Evolutionary conservation across 2,329 filamentous ascomycete species (phyloP), one percentile per base, ranked within the genome.

Genomic region (Aspergillus brunneoviolaceus): DNA sequence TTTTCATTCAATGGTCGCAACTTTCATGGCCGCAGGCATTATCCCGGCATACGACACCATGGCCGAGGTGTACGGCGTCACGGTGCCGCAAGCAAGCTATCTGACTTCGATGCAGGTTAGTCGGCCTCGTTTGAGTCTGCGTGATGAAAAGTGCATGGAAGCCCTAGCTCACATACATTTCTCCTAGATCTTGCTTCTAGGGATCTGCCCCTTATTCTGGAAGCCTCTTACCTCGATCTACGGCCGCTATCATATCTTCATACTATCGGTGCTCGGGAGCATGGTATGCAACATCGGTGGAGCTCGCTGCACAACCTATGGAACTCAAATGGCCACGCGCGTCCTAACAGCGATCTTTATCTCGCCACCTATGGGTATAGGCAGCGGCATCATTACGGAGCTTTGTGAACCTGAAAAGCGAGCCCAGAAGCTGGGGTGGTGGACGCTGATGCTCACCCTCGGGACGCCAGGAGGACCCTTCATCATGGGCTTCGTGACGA

Each of bases 1-100:
- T 2, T 83, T 84, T 63, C 82, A 85, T 60, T 80, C 81, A 21
- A 80, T 81, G 72, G 84, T 83, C 76, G 76, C 78, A 19, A 81
- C 80, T 2, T 84, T 85, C 64, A 82, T 77, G 12, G 81, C 82
- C 1, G 77, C 81, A 0, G 73, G 78, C 2, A 83, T 85, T 62
- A 81, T 82, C 57, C 79, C 82, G 1, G 82, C 81, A 3, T 86
- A 81, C 66, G 78, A 81, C 27, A 71, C 75, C 16, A 84, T 86
- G 42, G 78, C 82, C 3, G 71, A 75, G 52, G 80, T 84, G 51
- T 76, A 86, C 1, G 70, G 70, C 35, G 74, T 81, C 31, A 78
- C 74, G 5, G 71, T 85, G 1, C 80, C 81, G 51, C 67, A 73
- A 10, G 76, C 81, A 0, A 81, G 77, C 2, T 86, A 85, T 67